A percentile compares a stretch with the other conserved stretches of the same genome.
Evolutionary conservation across 169 alveolate species (phyloP).

Genomic region (Babesia bigemina): DNA sequence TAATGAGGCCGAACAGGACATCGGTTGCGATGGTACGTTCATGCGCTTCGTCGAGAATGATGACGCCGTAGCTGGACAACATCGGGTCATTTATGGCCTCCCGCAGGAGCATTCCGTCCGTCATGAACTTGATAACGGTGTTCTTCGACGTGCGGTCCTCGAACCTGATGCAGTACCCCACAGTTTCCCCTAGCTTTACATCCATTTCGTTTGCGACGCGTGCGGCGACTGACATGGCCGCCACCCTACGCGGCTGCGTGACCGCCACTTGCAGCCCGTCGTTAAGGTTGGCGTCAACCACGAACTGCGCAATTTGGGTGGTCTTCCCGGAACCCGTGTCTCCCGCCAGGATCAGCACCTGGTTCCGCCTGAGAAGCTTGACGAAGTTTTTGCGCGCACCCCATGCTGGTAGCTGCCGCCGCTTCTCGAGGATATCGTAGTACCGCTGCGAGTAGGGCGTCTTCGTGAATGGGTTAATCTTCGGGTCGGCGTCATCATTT

Average conservation of each 20-base stretch:
- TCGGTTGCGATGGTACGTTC: constrained; percentile 98
- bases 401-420: constrained; percentile 89
- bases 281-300: constrained; percentile 84
- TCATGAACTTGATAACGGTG: constrained; percentile 93
- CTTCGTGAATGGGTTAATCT: constrained; percentile 41
- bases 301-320: constrained; percentile 96
- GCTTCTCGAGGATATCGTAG: constrained; percentile 75
- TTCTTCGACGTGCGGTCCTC: constrained; percentile 90
- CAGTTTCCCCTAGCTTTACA: constrained; percentile 92
- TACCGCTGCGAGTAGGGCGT: constrained; percentile 75
- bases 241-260: constrained; percentile 99
- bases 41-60: constrained; percentile 98
- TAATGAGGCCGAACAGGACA: constrained; percentile 94
- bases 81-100: constrained; percentile 94
- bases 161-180: constrained; percentile 98
- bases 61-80: constrained; percentile 87
- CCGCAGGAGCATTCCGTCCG: constrained; percentile 98
- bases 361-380: constrained; percentile 79
- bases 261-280: constrained; percentile 91
- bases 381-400: constrained; percentile 81
- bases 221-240: constrained; percentile 99
- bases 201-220: constrained; percentile 98
- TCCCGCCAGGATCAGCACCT: constrained; percentile 86
- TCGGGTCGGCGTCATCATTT: constrained; percentile 10
- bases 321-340: constrained; percentile 99